These are phyloP conservation scores for Thermomyces lanuginosus DNA, from an alignment of 2,329 filamentous ascomycete genomes.

Conservation along the genomic window DNA sequence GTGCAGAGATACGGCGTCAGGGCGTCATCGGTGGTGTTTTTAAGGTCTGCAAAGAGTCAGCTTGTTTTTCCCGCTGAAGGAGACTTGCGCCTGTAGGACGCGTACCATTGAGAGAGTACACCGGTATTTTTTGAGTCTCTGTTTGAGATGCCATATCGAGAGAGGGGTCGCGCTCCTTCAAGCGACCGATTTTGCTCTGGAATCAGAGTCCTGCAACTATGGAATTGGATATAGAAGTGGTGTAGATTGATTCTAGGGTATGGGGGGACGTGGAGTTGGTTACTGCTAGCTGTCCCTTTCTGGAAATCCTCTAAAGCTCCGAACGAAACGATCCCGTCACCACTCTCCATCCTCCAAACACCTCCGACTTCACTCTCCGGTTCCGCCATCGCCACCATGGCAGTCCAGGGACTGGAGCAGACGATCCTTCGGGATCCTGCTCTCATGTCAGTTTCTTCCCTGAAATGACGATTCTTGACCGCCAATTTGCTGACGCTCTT, in stretches of 20 bases:
- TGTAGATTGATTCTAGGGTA: too few relatives aligned
- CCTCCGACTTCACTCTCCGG: constrained; percentile 3
- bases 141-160: constrained; percentile 18
- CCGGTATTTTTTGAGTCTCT: constrained; percentile 24
- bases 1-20: constrained; percentile 85
- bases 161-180: too few relatives aligned
- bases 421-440: constrained; percentile 97
- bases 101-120: constrained; percentile 31
- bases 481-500: constrained; percentile 6
- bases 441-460: constrained; percentile 55
- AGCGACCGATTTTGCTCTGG: too few relatives aligned
- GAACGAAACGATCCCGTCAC: constrained; percentile 6
- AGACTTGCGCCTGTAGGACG: too few relatives aligned
- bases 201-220: too few relatives aligned
- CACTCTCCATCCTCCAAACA: constrained; percentile 5
- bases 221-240: too few relatives aligned
- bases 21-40: constrained; percentile 91
- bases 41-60: constrained; percentile 87
- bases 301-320: constrained; percentile 12
- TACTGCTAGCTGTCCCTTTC: constrained; percentile 24
- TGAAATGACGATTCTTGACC: constrained; percentile 2
- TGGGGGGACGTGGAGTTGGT: constrained; percentile 7
- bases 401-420: constrained; percentile 62
- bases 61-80: too few relatives aligned
- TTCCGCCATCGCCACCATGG: constrained; percentile 41